Base-by-base conservation (phyloP, 345 rosid genomes). In the Pelargonium nanum region DNA sequence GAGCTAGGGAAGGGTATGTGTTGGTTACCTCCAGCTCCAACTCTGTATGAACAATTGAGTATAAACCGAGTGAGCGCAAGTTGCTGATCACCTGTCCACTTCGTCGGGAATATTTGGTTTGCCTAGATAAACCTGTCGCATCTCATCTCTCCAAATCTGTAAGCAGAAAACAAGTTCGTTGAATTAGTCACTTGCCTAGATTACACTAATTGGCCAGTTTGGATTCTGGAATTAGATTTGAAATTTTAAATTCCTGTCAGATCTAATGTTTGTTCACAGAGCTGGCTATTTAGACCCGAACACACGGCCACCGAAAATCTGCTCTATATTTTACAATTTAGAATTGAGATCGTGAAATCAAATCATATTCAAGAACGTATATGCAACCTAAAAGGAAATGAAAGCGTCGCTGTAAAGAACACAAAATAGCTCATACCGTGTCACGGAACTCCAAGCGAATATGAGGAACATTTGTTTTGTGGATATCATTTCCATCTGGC, bases 141-240 rank as follows among this genome's bases (percentile, higher is more conserved):
- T 77, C 81, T 94, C 97, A 61, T 88, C 96, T 66, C 81, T 83
- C 99, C 99, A 94, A 34, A 90, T 90, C 96, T 94, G 81, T 66
- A 70, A 1, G 48, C 34, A 17, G 20, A 13, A 6, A n/a, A 53
- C 20, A 45, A n/a, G 6, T 34, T 32, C 15, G 15, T 8, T 26
- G 7, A 51, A 9, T 5, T 53, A 21, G 48, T 3, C 19, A 24
- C 19, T 0, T 24, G 22, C 30, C 24, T 21, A 22, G 22, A 12
- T 24, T 21, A 15, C 13, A 26, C 58, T 13, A 52, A 61, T 17
- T n/a, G 19, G 16, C n/a, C 16, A 13, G 55, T 12, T 6, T 24
- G 23, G 24, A 24, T 34, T 34, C 16, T 17, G 48, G 32, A 25
- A 57, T 57, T 22, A 57, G 5, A 30, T 26, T 26, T 17, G 6